Evolutionary conservation across 2,329 filamentous ascomycete genomes (phyloP), one percentile per base, ranked within the genome.

Genomic region (Aspergillus piperis): DNA sequence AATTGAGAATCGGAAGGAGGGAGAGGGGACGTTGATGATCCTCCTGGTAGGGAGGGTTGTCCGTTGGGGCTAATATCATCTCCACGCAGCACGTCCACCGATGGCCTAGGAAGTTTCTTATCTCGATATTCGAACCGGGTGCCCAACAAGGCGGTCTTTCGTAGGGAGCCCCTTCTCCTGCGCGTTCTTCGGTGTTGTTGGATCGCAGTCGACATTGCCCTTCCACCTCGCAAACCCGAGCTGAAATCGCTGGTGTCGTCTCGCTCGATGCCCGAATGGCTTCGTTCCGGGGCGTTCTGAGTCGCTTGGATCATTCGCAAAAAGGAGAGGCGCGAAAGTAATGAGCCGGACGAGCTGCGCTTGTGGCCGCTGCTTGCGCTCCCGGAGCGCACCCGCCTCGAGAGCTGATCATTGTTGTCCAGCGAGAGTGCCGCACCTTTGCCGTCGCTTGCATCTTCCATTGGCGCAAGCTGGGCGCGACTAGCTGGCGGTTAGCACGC

Each of bases 141-240:
- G 15, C 91, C 91, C 17, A 96, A 82, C 52, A 96, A 81, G 25
- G 92, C 92, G 10, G 91, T 91, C 77, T 96, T 96, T 61, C 93
- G 86, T 73, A 97, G 81, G 10, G 93, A 96, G 3, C 92, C 92
- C 72, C 90, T 90, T 61, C 93, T 86, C 68, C 88, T 88, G 58
- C 92, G 82, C 50, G 86, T 86, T 73, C 82, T 81, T 58, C 73
- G 83, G 60, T 83, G 80, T 65, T 78, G 82, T 54, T 83, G 72
- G 25, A 55, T 55, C 11, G 79, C 80, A 39, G 74, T 77, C 27
- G 77, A 76, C 76, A 84, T 75, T 67, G 83, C 79, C 76, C 83
- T 73, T 75, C 81, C 71, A 76, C 81, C 70, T 78, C 67, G 59
- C 66, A 73, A 51, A 66, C 69, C 59, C 71, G 73, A 60, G 68